Evolutionary conservation across 257 asterid species (phyloP), one percentile per base, ranked within the genome.

Genomic region (Linaria vulgaris): DNA sequence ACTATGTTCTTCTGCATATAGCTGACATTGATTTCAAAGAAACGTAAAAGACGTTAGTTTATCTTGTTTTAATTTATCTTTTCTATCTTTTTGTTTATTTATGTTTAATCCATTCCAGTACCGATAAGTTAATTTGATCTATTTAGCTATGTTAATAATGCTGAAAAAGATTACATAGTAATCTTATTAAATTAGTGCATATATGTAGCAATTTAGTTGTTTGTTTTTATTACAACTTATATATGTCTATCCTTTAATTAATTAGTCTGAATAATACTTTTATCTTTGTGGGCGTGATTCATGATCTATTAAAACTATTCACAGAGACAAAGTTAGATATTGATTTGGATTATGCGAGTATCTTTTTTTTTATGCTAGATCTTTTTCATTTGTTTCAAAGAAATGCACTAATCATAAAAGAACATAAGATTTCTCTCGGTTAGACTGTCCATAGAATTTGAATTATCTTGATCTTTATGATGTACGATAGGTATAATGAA

Each of bases 281-380:
- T 70, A 50, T 39, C n/a, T 61, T 76, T 72, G 90, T 77, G 83
- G 81, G 82, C 85, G 81, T 72, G 10, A 62, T 71, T 72, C 8
- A 62, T 71, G 56, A 76, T 72, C 72, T 69, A 51, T 55, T 73
- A 16, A 44, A 43, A 44, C 34, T 58, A 47, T 67, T 58, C 25
- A 41, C 46, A 2, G 3, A 49, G 59, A 61, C 74, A 54, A 61
- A 25, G 6, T 1, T 6, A 37, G 63, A 69, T 69, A 27, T 61
- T 30, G 59, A 51, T 61, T 17, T 69, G 22, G 50, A 60, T 22
- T 39, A 25, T n/a, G 8, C 27, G 12, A 59, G 11, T 6, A 50
- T 46, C n/a, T n/a, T n/a, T n/a, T n/a, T 43, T 55, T 45, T 21
- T 25, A 21, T 37, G 17, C 47, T 24, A 64, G 73, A 74, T 74